Percentiles rank a stretch among this genome's conserved stretches.
These are phyloP conservation scores for Dimocarpus longan DNA, from an alignment of 345 rosid species.

Conservation along the genomic window DNA sequence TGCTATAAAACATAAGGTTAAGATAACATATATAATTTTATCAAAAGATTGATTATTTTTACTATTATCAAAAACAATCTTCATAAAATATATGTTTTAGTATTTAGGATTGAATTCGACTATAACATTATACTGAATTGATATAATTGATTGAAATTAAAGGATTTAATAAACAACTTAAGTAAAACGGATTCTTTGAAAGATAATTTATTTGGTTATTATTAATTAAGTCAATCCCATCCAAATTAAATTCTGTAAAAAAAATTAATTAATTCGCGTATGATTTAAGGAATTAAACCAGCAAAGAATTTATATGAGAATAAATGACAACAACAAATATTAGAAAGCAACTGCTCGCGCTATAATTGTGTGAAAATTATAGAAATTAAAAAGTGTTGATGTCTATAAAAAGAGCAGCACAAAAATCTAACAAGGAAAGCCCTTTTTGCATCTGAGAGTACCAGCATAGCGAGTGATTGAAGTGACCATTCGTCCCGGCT, in stretches of 20 bases:
- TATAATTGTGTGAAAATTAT: too few species aligned
- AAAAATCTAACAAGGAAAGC: background rate
- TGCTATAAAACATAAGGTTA: too few species aligned
- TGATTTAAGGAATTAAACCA: too few species aligned
- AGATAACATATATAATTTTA: too few species aligned
- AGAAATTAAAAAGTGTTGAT: too few species aligned
- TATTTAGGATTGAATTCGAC: background rate
- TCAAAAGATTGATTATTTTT: too few species aligned
- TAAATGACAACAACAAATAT: background rate
- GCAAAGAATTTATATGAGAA: background rate
- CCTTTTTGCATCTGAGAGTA: slow-evolving; percentile 32
- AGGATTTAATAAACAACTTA: too few species aligned
- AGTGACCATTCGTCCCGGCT: slow-evolving; percentile 33
- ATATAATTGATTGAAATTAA: background rate
- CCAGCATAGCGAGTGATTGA: slow-evolving; percentile 42
- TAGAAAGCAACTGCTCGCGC: background rate
- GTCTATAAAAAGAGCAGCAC: too few species aligned
- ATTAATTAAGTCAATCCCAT: background rate
- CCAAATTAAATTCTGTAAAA: background rate
- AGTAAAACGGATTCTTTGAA: too few species aligned
- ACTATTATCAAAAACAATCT: too few species aligned
- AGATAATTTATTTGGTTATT: too few species aligned
- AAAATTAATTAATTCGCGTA: background rate
- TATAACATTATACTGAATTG: background rate
- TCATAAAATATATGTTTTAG: too few species aligned